A percentile compares a stretch with the other conserved stretches of the same genome.
phyloP scores from a whole-genome alignment of 305 asterid species.

The Fraxinus albicans region DNA sequence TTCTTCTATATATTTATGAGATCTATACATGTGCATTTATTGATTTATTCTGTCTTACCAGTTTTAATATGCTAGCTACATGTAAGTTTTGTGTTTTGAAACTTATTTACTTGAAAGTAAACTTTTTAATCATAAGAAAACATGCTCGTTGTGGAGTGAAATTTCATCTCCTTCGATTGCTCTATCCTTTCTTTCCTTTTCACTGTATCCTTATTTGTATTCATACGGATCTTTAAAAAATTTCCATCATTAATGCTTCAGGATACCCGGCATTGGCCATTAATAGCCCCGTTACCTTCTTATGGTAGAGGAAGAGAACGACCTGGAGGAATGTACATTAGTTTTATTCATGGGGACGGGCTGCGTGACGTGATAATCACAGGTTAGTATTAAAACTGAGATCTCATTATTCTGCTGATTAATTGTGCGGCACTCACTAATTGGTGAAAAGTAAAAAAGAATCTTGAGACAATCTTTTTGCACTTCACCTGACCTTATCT shows the following conservation, averaged over 20 bases:
- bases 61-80: neutral
- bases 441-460: neutral
- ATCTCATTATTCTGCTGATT: neutral
- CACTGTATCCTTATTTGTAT: neutral
- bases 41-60: neutral
- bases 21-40: neutral
- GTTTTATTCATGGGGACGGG: conserved; percentile 93
- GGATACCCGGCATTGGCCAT: conserved; percentile 67
- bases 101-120: neutral
- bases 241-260: conserved; percentile 23
- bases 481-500: neutral
- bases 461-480: neutral
- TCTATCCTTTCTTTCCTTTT: neutral
- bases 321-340: conserved; percentile 79
- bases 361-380: conserved; percentile 91
- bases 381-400: conserved; percentile 42
- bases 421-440: neutral
- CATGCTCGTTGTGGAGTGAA: neutral
- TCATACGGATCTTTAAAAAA: neutral
- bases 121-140: neutral
- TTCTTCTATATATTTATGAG: neutral
- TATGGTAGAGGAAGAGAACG: conserved; percentile 90
- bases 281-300: conserved; percentile 74
- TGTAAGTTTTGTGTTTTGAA: neutral
- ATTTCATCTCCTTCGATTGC: neutral